Evolutionary conservation across 495 filamentous ascomycete species (phyloP).

Genomic region (Hypoxylon rickii): DNA sequence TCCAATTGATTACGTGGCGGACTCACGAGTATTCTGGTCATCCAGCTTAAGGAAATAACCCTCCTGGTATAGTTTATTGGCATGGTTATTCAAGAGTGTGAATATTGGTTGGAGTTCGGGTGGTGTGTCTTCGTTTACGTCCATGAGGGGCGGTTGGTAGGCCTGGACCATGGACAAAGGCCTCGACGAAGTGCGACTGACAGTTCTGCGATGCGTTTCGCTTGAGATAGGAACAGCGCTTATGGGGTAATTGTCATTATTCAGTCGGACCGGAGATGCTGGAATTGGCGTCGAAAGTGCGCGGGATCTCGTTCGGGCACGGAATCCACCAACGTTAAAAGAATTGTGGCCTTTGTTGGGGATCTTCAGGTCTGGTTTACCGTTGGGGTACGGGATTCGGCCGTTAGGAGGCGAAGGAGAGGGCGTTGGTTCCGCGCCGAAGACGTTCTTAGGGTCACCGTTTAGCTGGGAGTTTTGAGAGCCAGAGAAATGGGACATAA

Average conservation of each 20-base stretch:
- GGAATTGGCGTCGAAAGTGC: constrained; percentile 37
- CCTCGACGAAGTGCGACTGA: constrained; percentile 47
- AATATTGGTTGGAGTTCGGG: constrained; percentile 95
- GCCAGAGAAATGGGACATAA: constrained; percentile 61
- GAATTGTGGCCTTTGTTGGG: constrained; percentile 38
- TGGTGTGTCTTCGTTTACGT: constrained; percentile 80
- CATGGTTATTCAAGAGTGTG: constrained; percentile 89
- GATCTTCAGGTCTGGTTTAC: constrained; percentile 22
- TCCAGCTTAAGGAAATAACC: constrained; percentile 96
- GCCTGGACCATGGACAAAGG: constrained; percentile 71
- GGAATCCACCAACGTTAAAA: constrained; percentile 35
- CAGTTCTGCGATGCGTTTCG: constrained; percentile 33
- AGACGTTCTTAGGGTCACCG: constrained; percentile 33
- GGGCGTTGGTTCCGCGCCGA: constrained; percentile 48
- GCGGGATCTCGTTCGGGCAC: constrained; percentile 31
- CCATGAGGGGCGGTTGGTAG: constrained; percentile 86
- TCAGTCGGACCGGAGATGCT: constrained; percentile 37
- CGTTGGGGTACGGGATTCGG: constrained; percentile 11
- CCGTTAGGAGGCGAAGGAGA: constrained; percentile 41
- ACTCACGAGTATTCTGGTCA: constrained; percentile 86
- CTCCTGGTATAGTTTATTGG: constrained; percentile 95
- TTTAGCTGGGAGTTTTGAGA: constrained; percentile 35
- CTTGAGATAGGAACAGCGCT: constrained; percentile 23
- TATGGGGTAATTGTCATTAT: constrained; percentile 43
- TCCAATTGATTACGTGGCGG: background rate